These are phyloP conservation scores for Parathielavia hyrcaniae DNA, from an alignment of 495 filamentous ascomycete species.

Conservation along the genomic window DNA sequence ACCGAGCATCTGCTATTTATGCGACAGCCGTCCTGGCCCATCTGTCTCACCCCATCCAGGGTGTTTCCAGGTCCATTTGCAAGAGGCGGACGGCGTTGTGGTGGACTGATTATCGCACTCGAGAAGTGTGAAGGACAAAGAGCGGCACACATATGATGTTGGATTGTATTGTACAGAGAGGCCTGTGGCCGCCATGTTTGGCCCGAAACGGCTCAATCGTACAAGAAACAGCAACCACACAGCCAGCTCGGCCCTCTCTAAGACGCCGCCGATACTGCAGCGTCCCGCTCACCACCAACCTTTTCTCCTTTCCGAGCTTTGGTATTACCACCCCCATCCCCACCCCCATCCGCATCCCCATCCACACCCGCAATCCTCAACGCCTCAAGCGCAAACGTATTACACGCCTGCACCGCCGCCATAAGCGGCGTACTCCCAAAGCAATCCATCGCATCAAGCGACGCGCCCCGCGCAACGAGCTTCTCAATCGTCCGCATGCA, in stretches of 20 bases:
- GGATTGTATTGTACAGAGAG: no score
- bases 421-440: conserved; percentile 31
- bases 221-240: not conserved
- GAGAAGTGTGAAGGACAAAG: not conserved
- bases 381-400: conserved; percentile 20
- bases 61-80: no score
- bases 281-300: not conserved
- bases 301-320: not conserved
- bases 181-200: no score
- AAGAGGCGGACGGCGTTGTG: no score
- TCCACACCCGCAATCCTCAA: conserved; percentile 22
- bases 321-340: not conserved
- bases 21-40: not conserved
- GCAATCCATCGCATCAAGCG: conserved; percentile 26
- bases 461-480: conserved; percentile 29
- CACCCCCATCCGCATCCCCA: not conserved
- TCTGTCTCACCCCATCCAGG: no score
- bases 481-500: conserved; percentile 28
- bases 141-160: not conserved
- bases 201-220: not conserved
- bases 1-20: no score
- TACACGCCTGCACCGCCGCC: conserved; percentile 23
- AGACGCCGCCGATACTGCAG: not conserved
- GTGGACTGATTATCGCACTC: not conserved
- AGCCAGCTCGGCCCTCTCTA: no score